These are phyloP conservation scores for Tylopilus sp. DNA, from an alignment of 768 basidiomycete species.

Conservation along the genomic window DNA sequence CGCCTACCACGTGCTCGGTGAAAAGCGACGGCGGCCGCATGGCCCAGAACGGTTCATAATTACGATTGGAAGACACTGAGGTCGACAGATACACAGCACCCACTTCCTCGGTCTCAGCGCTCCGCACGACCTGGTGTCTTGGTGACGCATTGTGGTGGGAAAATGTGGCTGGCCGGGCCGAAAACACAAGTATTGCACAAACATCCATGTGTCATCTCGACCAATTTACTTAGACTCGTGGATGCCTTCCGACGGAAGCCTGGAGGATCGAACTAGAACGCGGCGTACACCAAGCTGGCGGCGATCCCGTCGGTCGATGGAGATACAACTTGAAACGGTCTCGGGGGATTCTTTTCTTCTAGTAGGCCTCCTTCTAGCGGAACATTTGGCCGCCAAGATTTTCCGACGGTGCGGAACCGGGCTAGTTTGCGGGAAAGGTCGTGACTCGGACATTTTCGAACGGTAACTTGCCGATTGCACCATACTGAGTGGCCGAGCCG, in stretches of 20 bases:
- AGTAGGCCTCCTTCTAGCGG: background rate
- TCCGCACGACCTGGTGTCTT: background rate
- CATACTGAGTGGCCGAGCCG: background rate
- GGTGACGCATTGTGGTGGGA: constrained; percentile 2
- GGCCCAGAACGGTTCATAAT: too few relatives aligned
- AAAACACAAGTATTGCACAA: background rate
- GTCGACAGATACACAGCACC: background rate
- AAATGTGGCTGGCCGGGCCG: background rate
- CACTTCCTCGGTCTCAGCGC: background rate
- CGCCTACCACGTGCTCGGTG: too few relatives aligned
- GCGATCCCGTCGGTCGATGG: background rate
- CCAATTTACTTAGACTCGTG: background rate
- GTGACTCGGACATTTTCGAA: background rate
- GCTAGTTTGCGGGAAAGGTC: background rate
- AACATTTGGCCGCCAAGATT: background rate
- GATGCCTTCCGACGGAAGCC: background rate
- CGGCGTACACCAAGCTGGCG: background rate
- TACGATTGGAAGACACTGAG: background rate
- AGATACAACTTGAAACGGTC: too few relatives aligned
- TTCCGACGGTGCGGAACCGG: background rate
- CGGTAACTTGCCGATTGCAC: background rate
- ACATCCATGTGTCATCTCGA: background rate
- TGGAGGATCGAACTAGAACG: background rate
- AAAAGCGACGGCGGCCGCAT: too few relatives aligned
- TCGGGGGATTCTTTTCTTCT: background rate